These are phyloP conservation scores for Phytophthora pinifolia DNA, from an alignment of 352 stramenopile genomes.

Conservation along the genomic window DNA sequence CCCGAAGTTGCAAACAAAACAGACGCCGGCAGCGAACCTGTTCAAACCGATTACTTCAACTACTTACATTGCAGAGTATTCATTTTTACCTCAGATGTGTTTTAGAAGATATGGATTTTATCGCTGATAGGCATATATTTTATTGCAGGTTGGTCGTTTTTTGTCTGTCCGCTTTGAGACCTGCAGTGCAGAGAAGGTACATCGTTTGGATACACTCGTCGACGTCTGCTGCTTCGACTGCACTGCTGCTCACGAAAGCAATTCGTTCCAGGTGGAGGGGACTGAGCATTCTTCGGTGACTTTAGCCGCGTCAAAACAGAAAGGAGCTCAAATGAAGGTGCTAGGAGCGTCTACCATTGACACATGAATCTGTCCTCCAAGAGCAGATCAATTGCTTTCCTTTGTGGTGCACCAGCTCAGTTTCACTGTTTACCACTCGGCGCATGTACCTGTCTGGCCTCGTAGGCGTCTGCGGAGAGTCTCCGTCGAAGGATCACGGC, in stretches of 20 bases:
- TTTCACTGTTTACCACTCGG: not conserved
- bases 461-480: too few relatives aligned
- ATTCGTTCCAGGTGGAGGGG: too few relatives aligned
- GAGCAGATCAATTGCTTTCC: slow-evolving; percentile 2
- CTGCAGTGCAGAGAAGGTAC: slow-evolving; percentile 14
- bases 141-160: slow-evolving; percentile 11
- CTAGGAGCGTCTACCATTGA: too few relatives aligned
- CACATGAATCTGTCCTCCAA: not conserved
- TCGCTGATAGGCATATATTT: slow-evolving; percentile 2
- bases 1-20: too few relatives aligned
- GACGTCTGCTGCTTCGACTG: slow-evolving; percentile 12
- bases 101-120: not conserved
- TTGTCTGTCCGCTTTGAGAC: slow-evolving; percentile 4
- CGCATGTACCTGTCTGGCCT: not conserved
- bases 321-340: too few relatives aligned
- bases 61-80: slow-evolving; percentile 14
- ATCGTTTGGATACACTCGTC: slow-evolving; percentile 21
- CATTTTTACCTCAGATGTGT: not conserved
- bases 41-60: slow-evolving; percentile 25
- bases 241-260: slow-evolving; percentile 19
- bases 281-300: too few relatives aligned
- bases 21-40: slow-evolving; percentile 13
- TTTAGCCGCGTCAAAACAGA: too few relatives aligned
- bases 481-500: too few relatives aligned
- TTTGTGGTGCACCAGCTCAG: not conserved